Base-by-base conservation (phyloP, 306 rosid genomes). In the Parietaria judaica region DNA sequence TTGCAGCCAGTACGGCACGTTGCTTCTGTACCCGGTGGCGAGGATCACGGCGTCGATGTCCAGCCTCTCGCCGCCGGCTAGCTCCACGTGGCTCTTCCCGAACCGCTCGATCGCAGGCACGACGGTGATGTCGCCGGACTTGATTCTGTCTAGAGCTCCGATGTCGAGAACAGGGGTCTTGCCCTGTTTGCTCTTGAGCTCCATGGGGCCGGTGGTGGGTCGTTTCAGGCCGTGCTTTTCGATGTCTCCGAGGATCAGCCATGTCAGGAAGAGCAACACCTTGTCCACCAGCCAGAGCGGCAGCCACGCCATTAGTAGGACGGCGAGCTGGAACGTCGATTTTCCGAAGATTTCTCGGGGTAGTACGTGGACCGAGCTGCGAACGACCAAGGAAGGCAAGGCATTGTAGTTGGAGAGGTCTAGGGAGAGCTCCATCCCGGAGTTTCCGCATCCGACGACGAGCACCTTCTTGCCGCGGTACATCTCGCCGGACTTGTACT, bases 1-100 rank as follows among this genome's bases (percentile, higher is more conserved):
- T 95, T 91, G 83, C 4, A 92, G 94, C 99, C 99, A 92, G 57
- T 65, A 80, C n/a, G 99, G 99, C 50, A 92, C 99, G 35, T 88
- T 92, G 85, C 99, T 92, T 35, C 94, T 81, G 66, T 92, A 92
- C 0, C 99, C 99, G 0, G 99, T 92, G 0, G 99, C 99, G 2
- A 92, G 77, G 35, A 92, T 64, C 9, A 88, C 83, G 0, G 96
- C 79, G 51, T 92, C 96, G 37, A 92, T 64, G 0, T 70, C 75
- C 1, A 67, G 76, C 36, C 45, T 78, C 65, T 84, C 75, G 0
- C 94, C 96, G 54, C 74, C 78, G 45, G 67, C 78, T 3, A 92
- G 78, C 69, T 92, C 95, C 6, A 86, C 94, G 15, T 36, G 70
- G 0, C 58, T 51, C 7, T 10, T 14, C 2, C 9, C 14, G 54